Evolutionary conservation across 2,329 filamentous ascomycete genomes (phyloP).

Genomic region (Epichloe sibirici): DNA sequence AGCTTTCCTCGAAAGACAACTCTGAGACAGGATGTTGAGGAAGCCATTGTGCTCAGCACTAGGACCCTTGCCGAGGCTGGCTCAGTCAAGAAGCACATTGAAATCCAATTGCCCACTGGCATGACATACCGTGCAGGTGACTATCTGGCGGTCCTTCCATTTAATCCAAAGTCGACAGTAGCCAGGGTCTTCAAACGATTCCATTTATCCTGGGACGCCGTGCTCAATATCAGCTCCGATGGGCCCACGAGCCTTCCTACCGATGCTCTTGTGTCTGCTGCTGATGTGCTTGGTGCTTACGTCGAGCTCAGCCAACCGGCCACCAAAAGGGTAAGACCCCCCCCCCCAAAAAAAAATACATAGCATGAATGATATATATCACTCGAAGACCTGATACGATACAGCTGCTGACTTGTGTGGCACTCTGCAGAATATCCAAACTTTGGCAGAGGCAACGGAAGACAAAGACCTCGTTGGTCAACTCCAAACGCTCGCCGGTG

Average conservation of each 20-base stretch:
- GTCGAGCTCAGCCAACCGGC: constrained; percentile 63
- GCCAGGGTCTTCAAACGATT: constrained; percentile 54
- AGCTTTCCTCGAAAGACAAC: constrained; percentile 41
- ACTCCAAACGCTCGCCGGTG: constrained; percentile 35
- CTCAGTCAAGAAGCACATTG: constrained; percentile 51
- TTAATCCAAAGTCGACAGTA: constrained; percentile 53
- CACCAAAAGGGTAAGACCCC: constrained; percentile 44
- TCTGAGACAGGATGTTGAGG: constrained; percentile 50
- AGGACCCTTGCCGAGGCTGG: constrained; percentile 37
- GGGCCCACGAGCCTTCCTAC: constrained; percentile 42
- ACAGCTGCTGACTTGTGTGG: not conserved
- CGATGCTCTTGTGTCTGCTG: constrained; percentile 43
- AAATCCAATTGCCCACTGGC: constrained; percentile 53
- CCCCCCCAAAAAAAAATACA: too few relatives aligned
- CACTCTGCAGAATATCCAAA: constrained; percentile 20
- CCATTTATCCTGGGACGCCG: constrained; percentile 55
- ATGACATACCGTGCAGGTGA: constrained; percentile 61
- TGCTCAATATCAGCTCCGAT: constrained; percentile 46
- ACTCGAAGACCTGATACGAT: too few relatives aligned
- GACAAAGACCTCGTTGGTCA: constrained; percentile 30
- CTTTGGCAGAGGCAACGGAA: constrained; percentile 34
- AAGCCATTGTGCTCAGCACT: constrained; percentile 45
- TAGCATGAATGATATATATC: too few relatives aligned
- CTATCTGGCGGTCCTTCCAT: constrained; percentile 61
- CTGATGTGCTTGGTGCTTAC: constrained; percentile 54